Percentiles rank a stretch among this genome's conserved stretches.
phyloP scores from a whole-genome alignment of 192 early-diverging fungal species.

The Mortierella hygrophila region DNA sequence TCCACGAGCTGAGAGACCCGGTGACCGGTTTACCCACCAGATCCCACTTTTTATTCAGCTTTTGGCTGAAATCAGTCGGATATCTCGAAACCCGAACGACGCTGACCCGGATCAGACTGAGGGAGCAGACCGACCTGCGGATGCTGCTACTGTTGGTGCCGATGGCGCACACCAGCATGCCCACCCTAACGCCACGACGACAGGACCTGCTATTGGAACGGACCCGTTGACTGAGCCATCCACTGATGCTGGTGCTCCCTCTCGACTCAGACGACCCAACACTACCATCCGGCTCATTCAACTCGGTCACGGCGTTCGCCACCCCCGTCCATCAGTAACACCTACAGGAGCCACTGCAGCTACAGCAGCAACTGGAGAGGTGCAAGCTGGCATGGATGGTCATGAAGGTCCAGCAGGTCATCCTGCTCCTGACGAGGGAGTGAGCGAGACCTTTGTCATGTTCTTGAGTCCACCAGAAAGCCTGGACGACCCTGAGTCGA shows the following conservation, averaged over 20 bases:
- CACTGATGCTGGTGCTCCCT: neutral
- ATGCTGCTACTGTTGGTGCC: neutral
- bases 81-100: neutral
- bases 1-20: neutral
- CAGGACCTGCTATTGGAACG: neutral
- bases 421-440: neutral
- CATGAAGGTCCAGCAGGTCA: neutral
- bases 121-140: neutral
- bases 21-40: conserved; percentile 11
- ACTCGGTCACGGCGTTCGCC: conserved; percentile 22
- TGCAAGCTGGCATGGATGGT: neutral
- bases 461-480: conserved; percentile 20
- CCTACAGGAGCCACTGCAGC: neutral
- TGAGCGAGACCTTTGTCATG: conserved; percentile 41
- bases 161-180: neutral
- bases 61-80: conserved; percentile 28
- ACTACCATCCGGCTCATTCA: conserved; percentile 50
- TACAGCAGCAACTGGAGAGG: neutral
- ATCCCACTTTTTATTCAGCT: conserved; percentile 39
- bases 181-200: neutral
- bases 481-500: conserved; percentile 9
- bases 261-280: conserved; percentile 22
- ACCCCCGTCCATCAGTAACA: neutral
- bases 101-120: neutral
- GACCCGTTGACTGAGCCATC: neutral